Conservation (phyloP, 2,329 filamentous ascomycete species). For the Endocalyx cinctus region DNA sequence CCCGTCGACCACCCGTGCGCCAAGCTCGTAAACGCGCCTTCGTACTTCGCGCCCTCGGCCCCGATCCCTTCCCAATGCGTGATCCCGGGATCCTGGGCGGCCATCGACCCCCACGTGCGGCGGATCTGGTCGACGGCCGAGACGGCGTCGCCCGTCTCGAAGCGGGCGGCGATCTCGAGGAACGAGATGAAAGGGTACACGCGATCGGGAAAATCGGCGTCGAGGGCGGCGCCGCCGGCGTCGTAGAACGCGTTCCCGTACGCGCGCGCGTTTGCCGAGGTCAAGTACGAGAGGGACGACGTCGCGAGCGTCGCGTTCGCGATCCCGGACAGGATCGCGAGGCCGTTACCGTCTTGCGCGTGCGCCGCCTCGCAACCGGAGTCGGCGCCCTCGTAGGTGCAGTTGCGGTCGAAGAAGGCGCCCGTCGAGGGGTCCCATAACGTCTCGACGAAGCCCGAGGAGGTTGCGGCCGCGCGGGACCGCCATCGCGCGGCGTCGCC, state of each 20-base stretch:
- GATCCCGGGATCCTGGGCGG: slow-evolving; percentile 37
- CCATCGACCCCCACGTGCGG: slow-evolving; percentile 48
- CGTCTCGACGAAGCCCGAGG: slow-evolving; percentile 29
- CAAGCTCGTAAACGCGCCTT: slow-evolving; percentile 42
- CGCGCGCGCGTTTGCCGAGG: slow-evolving; percentile 26
- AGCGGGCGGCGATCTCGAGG: slow-evolving; percentile 48
- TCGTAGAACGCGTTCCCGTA: slow-evolving; percentile 52
- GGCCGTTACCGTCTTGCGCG: slow-evolving; percentile 47
- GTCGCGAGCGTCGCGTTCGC: slow-evolving; percentile 24
- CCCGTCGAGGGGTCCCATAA: slow-evolving; percentile 38
- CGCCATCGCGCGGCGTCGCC: slow-evolving; percentile 36
- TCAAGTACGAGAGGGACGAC: slow-evolving; percentile 36
- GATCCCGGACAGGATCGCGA: slow-evolving; percentile 38
- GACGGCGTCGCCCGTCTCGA: slow-evolving; percentile 27
- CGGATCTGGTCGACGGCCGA: slow-evolving; percentile 41
- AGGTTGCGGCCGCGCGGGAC: slow-evolving; percentile 29
- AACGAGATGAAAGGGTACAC: slow-evolving; percentile 51
- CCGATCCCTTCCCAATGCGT: slow-evolving; percentile 51
- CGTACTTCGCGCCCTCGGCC: slow-evolving; percentile 35
- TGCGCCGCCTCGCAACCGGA: slow-evolving; percentile 33
- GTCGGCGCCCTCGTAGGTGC: slow-evolving; percentile 12
- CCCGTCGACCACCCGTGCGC: slow-evolving; percentile 50
- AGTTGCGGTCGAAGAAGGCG: slow-evolving; percentile 42
- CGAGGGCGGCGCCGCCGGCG: slow-evolving; percentile 30
- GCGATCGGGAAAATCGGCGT: slow-evolving; percentile 34